A percentile compares a stretch with the other conserved stretches of the same genome.
phyloP scores from a whole-genome alignment of 2,329 filamentous ascomycete genomes.

The Diaporthe citri region DNA sequence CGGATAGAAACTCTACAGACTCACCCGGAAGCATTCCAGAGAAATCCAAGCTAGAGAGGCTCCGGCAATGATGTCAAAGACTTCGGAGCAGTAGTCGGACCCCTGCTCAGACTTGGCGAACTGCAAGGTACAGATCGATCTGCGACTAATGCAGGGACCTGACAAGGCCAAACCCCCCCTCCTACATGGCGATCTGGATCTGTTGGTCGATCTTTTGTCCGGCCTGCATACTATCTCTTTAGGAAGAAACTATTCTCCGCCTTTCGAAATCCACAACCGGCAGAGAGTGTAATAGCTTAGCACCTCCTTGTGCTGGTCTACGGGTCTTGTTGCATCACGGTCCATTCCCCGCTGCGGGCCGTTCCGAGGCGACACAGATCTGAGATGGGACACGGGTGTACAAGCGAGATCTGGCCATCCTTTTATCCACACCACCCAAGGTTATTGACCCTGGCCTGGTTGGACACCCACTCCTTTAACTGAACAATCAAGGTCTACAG shows the following conservation, averaged over 20 bases:
- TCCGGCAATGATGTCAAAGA: slow-evolving; percentile 28
- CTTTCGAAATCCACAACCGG: neutral
- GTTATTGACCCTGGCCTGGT: neutral
- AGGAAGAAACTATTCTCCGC: neutral
- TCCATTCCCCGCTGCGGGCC: neutral
- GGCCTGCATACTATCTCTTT: neutral
- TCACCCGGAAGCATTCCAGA: slow-evolving; percentile 1
- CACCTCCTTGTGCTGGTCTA: neutral
- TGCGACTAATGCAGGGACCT: slow-evolving; percentile 32
- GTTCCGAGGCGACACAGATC: slow-evolving; percentile 2
- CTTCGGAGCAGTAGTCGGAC: neutral
- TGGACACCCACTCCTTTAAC: neutral
- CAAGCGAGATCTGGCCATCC: neutral
- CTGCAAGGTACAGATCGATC: slow-evolving; percentile 13
- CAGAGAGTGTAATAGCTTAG: neutral
- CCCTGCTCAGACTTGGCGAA: slow-evolving; percentile 25
- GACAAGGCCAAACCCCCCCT: neutral
- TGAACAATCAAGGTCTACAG: neutral
- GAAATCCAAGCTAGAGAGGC: neutral
- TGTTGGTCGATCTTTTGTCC: neutral
- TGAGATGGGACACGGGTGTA: neutral
- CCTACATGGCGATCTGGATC: neutral
- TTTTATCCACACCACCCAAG: neutral
- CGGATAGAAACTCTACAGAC: accelerated
- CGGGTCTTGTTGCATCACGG: neutral